A percentile compares a stretch with the other conserved stretches of the same genome.
These are phyloP conservation scores for Fraxinus baroniana DNA, from an alignment of 305 asterid genomes.

Conservation along the genomic window DNA sequence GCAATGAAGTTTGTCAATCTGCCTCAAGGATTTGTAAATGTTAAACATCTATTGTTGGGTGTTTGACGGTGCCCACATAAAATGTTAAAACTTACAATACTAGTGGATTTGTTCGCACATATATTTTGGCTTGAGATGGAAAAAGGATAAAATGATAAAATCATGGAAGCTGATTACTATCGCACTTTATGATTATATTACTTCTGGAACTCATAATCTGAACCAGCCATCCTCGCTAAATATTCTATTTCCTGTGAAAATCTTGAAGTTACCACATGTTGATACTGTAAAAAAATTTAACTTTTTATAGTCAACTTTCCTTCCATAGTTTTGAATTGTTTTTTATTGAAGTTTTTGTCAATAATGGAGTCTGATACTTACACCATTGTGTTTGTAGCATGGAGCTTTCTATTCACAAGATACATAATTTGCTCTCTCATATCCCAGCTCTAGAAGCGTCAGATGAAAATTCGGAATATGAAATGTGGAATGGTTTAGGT, in stretches of 20 bases:
- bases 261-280: not conserved
- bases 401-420: conserved; percentile 64
- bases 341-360: not conserved
- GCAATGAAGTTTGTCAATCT: not conserved
- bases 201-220: not conserved
- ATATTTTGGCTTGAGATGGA: not conserved
- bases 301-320: conserved; percentile 2
- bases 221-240: not conserved
- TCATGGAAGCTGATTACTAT: not conserved
- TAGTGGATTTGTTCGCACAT: not conserved
- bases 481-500: conserved; percentile 78
- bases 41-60: not conserved
- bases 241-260: not conserved
- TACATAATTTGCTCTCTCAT: conserved; percentile 53
- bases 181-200: not conserved
- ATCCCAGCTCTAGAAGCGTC: conserved; percentile 52
- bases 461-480: conserved; percentile 35
- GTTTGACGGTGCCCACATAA: not conserved
- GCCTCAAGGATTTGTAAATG: conserved; percentile 1
- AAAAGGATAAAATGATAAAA: not conserved
- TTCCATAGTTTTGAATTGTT: not conserved
- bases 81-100: not conserved
- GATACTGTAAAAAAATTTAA: not conserved
- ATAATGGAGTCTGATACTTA: not conserved
- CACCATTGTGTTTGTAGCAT: conserved; percentile 43